phyloP scores from a whole-genome alignment of 2,329 filamentous ascomycete genomes.

The Xylariaceae sp. region DNA sequence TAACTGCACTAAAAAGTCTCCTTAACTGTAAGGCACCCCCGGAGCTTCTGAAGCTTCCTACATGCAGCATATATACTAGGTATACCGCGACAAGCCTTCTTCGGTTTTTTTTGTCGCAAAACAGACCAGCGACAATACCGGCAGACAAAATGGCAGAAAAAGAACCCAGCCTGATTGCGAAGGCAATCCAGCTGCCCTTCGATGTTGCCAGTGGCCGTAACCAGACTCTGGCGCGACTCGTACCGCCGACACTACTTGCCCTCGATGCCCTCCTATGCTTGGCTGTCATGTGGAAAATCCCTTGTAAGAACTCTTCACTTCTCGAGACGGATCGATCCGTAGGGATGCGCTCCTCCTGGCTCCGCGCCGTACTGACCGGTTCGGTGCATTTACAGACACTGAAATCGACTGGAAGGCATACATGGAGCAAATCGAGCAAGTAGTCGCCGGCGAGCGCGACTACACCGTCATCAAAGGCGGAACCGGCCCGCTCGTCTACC shows the following conservation, averaged over 20 bases:
- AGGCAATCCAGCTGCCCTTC: slow-evolving; percentile 31
- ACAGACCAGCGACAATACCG: neutral
- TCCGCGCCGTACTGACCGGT: neutral
- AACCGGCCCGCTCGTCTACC: slow-evolving; percentile 92
- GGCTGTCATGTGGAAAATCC: slow-evolving; percentile 71
- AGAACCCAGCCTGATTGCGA: slow-evolving; percentile 22
- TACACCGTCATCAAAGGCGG: slow-evolving; percentile 80
- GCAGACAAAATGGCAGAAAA: slow-evolving; percentile 22
- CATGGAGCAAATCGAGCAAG: slow-evolving; percentile 86
- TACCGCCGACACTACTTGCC: slow-evolving; percentile 59
- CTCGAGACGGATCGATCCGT: no score
- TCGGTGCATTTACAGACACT: slow-evolving; percentile 55
- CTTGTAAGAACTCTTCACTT: slow-evolving; percentile 55
- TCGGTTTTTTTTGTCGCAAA: slow-evolving; percentile 9
- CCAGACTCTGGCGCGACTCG: slow-evolving; percentile 39
- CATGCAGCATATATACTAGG: neutral
- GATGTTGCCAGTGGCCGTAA: slow-evolving; percentile 47
- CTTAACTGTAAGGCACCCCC: no score
- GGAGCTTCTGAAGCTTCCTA: no score
- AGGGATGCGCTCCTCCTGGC: no score
- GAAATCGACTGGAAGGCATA: slow-evolving; percentile 98
- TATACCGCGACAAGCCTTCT: no score
- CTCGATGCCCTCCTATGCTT: slow-evolving; percentile 67
- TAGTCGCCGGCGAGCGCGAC: slow-evolving; percentile 76
- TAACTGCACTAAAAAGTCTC: no score